Evolutionary conservation across 2,329 filamentous ascomycete species (phyloP).

Genomic region (Paramyrothecium sp.): DNA sequence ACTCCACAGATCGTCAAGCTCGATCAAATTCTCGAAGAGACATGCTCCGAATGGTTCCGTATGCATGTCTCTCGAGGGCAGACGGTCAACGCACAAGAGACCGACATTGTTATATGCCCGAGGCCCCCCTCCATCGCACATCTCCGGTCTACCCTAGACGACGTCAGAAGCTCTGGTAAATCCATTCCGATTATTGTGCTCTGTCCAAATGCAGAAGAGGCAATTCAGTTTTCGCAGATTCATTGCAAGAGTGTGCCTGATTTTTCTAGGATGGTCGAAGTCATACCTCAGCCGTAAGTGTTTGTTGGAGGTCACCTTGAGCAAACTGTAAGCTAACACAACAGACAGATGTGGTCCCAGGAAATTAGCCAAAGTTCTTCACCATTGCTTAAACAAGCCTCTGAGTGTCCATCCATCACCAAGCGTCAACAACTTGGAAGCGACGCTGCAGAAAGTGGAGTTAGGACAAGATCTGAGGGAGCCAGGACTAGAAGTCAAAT

Average conservation of each 20-base stretch:
- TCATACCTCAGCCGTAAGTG: slow-evolving; percentile 28
- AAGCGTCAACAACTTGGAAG: too few relatives aligned
- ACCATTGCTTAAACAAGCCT: slow-evolving; percentile 14
- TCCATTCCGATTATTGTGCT: slow-evolving; percentile 23
- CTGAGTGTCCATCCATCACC: too few relatives aligned
- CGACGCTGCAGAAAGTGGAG: too few relatives aligned
- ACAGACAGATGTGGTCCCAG: slow-evolving; percentile 20
- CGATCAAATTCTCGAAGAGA: slow-evolving; percentile 25
- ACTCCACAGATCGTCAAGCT: slow-evolving; percentile 18
- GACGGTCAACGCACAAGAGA: slow-evolving; percentile 1
- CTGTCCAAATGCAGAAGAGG: slow-evolving; percentile 26
- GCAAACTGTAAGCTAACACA: not conserved
- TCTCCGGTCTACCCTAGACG: slow-evolving; percentile 11
- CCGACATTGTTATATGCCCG: slow-evolving; percentile 23
- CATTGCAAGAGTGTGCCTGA: slow-evolving; percentile 16
- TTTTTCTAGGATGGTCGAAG: slow-evolving; percentile 24
- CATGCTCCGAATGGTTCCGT: slow-evolving; percentile 30
- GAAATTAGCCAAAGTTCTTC: slow-evolving; percentile 26
- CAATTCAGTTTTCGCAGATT: slow-evolving; percentile 17
- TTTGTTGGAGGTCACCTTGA: not conserved
- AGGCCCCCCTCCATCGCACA: slow-evolving; percentile 18
- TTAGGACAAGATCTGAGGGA: not conserved
- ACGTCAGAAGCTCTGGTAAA: not conserved
- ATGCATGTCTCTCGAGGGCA: slow-evolving; percentile 24
- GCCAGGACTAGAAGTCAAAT: not conserved